Percentiles rank a stretch among this genome's conserved stretches.
phyloP scores from a whole-genome alignment of 1,284 basidiomycete genomes.

The Ustanciosporium gigantosporum region DNA sequence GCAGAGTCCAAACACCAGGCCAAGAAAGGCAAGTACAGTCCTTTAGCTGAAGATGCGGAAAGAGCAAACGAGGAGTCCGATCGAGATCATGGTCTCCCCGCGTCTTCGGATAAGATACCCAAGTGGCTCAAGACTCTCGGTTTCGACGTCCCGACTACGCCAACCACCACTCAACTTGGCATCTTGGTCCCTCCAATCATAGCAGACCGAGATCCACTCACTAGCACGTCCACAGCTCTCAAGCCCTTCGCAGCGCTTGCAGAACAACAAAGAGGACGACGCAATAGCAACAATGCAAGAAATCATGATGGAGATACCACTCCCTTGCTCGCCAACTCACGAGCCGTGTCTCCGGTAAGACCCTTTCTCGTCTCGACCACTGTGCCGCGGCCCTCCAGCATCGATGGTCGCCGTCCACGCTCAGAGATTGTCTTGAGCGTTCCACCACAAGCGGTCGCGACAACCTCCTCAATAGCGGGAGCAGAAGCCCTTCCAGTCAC shows the following conservation, averaged over 20 bases:
- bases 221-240: too few species aligned
- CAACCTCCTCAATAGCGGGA: too few species aligned
- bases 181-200: background rate
- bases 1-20: background rate
- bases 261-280: slow-evolving; percentile 8
- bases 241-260: slow-evolving; percentile 14
- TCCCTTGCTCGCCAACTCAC: background rate
- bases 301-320: slow-evolving; percentile 1
- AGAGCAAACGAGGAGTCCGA: slow-evolving; percentile 10
- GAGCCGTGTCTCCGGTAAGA: slow-evolving; percentile 11
- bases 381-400: slow-evolving; percentile 48
- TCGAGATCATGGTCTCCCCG: too few species aligned
- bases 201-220: too few species aligned
- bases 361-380: slow-evolving; percentile 19
- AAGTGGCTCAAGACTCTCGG: slow-evolving; percentile 49
- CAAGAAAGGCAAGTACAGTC: background rate
- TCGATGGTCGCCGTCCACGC: slow-evolving; percentile 52
- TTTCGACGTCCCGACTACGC: slow-evolving; percentile 39
- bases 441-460: slow-evolving; percentile 1
- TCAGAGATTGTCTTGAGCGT: slow-evolving; percentile 29
- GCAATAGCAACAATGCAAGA: slow-evolving; percentile 8
- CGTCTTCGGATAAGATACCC: slow-evolving; percentile 7
- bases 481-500: slow-evolving; percentile 1
- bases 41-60: background rate
- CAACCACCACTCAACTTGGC: background rate